Conservation (phyloP, 208 protist species). For the Endotrypanum monterogeii region DNA sequence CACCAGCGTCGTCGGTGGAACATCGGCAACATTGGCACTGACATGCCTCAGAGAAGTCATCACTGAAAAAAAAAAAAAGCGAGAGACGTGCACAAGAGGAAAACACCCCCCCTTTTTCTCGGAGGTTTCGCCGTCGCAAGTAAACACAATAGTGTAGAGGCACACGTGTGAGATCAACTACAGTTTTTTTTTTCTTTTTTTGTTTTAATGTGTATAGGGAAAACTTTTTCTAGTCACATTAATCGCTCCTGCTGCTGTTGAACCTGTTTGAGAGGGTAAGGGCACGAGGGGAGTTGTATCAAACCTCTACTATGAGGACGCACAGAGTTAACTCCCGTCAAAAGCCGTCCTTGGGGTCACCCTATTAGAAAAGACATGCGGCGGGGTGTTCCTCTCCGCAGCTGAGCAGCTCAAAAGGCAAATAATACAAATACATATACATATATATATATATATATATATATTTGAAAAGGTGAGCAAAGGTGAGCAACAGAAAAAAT, state of each 20-base stretch:
- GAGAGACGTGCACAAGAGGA: too few species aligned
- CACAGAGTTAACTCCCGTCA: background rate
- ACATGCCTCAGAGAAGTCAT: background rate
- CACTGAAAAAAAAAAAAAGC: background rate
- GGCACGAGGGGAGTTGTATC: background rate
- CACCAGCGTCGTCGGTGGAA: slow-evolving; percentile 5
- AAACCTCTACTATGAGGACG: background rate
- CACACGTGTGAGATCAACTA: background rate
- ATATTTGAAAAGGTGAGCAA: background rate
- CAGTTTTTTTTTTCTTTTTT: too few species aligned
- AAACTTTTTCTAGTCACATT: too few species aligned
- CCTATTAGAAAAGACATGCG: background rate
- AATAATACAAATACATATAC: slow-evolving; percentile 1
- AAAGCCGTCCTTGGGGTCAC: background rate
- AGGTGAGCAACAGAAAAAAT: too few species aligned
- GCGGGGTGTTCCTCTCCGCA: background rate
- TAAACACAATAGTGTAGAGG: background rate
- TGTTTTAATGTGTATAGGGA: too few species aligned
- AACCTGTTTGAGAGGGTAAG: background rate
- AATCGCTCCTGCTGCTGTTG: background rate
- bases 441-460: background rate
- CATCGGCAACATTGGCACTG: background rate
- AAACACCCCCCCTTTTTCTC: too few species aligned
- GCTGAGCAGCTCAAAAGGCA: background rate
- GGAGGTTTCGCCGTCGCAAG: background rate